These are phyloP conservation scores for Calcarisporium arbuscula DNA, from an alignment of 2,329 filamentous ascomycete genomes.

Conservation along the genomic window DNA sequence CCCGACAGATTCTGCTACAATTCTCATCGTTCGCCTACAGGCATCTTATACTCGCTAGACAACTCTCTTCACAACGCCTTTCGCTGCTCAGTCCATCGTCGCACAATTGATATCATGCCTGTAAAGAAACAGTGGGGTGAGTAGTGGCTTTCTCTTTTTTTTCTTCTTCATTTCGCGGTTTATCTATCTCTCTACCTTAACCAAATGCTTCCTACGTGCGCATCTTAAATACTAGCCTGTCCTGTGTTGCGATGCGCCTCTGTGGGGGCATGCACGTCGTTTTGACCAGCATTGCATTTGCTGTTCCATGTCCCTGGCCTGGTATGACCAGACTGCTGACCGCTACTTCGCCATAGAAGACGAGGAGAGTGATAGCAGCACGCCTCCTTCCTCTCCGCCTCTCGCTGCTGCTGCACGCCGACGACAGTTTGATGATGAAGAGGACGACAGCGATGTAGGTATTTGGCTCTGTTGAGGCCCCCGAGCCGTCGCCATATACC, in stretches of 20 bases:
- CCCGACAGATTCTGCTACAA: too few species aligned
- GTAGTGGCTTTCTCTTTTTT: slow-evolving; percentile 15
- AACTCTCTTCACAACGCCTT: too few species aligned
- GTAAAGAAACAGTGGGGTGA: slow-evolving; percentile 37
- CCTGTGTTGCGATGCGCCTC: slow-evolving; percentile 7
- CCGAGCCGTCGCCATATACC: too few species aligned
- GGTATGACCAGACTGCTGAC: too few species aligned
- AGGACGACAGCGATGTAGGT: slow-evolving; percentile 73
- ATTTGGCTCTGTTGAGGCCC: not conserved
- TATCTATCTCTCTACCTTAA: slow-evolving; percentile 4
- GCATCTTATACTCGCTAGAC: too few species aligned
- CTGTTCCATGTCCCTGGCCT: slow-evolving; percentile 5
- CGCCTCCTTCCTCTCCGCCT: slow-evolving; percentile 30
- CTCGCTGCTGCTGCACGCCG: slow-evolving; percentile 33
- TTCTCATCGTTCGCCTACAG: too few species aligned
- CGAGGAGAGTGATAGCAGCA: slow-evolving; percentile 29
- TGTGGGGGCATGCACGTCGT: slow-evolving; percentile 4
- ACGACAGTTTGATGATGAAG: slow-evolving; percentile 82
- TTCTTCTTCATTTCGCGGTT: slow-evolving; percentile 2
- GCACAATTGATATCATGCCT: slow-evolving; percentile 32
- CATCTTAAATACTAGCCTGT: too few species aligned
- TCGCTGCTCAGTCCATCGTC: not conserved
- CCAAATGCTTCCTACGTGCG: slow-evolving; percentile 1
- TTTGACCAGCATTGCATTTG: not conserved
- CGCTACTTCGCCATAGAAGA: slow-evolving; percentile 25